phyloP scores from a whole-genome alignment of 164 flowering plant species.

The Brasenia schreberi region DNA sequence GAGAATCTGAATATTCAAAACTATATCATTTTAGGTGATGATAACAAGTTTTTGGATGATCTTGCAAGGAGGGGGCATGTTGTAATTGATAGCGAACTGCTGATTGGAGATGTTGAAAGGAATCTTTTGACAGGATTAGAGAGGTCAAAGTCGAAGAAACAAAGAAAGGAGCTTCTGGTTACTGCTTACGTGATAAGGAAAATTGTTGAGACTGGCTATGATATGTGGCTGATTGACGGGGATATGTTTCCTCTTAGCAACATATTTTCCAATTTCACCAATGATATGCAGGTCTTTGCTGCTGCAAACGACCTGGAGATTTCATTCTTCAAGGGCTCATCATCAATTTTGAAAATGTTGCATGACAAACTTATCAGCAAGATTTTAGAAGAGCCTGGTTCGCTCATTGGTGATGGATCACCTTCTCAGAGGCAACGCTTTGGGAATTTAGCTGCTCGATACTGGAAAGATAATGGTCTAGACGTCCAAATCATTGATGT shows the following conservation, averaged over 20 bases:
- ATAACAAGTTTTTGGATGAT: slow-evolving; percentile 37
- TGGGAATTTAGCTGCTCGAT: slow-evolving; percentile 14
- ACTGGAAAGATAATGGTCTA: slow-evolving; percentile 28
- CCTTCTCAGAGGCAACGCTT: slow-evolving; percentile 15
- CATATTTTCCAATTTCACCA: slow-evolving; percentile 13
- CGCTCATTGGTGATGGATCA: slow-evolving; percentile 11
- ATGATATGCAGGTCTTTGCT: slow-evolving; percentile 22
- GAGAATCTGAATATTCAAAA: slow-evolving; percentile 57
- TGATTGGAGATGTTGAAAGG: slow-evolving; percentile 19
- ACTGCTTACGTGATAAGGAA: slow-evolving; percentile 35
- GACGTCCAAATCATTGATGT: slow-evolving; percentile 32
- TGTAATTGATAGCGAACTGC: slow-evolving; percentile 37
- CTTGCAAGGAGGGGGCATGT: slow-evolving; percentile 84
- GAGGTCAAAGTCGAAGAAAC: slow-evolving; percentile 13
- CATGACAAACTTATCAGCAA: slow-evolving; percentile 22
- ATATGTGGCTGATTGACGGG: slow-evolving; percentile 36
- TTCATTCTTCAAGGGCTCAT: slow-evolving; percentile 34
- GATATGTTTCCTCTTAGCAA: slow-evolving; percentile 28
- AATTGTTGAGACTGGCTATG: slow-evolving; percentile 32
- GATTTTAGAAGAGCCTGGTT: slow-evolving; percentile 12
- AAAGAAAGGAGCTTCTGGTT: slow-evolving; percentile 31
- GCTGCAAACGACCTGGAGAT: slow-evolving; percentile 25
- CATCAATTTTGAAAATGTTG: slow-evolving; percentile 33
- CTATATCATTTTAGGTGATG: slow-evolving; percentile 47
- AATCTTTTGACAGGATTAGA: slow-evolving; percentile 12